Base-by-base conservation (phyloP, 192 early-diverging fungal genomes). In the Coemansia sp. region DNA sequence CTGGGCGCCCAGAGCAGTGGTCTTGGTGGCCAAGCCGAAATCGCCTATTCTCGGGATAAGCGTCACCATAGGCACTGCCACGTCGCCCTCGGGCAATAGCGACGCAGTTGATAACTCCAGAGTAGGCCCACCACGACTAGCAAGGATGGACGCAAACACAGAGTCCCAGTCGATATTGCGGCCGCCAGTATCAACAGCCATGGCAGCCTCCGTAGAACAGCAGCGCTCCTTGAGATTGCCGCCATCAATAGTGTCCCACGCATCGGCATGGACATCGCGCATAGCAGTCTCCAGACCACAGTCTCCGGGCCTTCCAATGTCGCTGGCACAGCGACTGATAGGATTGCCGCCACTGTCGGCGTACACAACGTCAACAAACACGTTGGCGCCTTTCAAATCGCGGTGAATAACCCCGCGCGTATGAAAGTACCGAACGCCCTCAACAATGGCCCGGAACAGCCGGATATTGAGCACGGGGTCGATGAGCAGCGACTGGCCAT, bases 361-460 rank as follows among this genome's bases (percentile, higher is more conserved):
- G 16, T 67, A 73, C 16, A 66, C 62, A 23, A 76, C 61, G 59
- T 92, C 90, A 62, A 93, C 70, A 66, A 93, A 93, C 66, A 90
- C 88, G 61, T 93, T 93, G 65, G 89, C 86, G 14, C 93, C 93
- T 64, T 98, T 98, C 35, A 98, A 65, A 68, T 98, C 95, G 11
- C 95, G 86, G 76, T 92, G 91, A 41, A 93, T 92, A 77, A 79
- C 69, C 0, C 66, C 69, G n/a, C 67, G 64, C 18, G 43, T 64
- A 34, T 85, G 80, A n/a, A 79, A 66, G 58, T 77, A 83, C 48
- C 73, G 86, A 33, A 96, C 83, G 9, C 93, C 94, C 62, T 92
- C 84, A 9, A 93, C 82, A 20, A 98, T 87, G 14, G 89, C 85
- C 56, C 85, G 60, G 59, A 94, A 91, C 60, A 95, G 82, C 66